These are phyloP conservation scores for Volvox reticuliferus DNA, from an alignment of 139 green algal species.

Conservation along the genomic window DNA sequence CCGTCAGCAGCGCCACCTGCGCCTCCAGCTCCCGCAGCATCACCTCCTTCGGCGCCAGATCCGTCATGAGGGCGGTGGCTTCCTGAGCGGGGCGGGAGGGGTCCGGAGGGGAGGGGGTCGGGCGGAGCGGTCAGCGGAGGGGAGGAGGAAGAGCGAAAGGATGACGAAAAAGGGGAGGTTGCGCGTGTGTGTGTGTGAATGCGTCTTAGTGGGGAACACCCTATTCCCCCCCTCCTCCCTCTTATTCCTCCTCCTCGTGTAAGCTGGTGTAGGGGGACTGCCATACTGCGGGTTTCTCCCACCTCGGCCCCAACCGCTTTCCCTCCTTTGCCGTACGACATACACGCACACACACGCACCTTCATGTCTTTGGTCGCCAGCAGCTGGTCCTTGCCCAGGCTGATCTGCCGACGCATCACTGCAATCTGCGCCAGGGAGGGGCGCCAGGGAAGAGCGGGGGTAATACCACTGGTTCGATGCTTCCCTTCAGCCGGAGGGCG, in stretches of 20 bases:
- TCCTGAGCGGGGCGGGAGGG: neutral
- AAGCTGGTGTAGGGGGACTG: too few relatives aligned
- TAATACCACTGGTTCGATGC: too few relatives aligned
- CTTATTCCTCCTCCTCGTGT: too few relatives aligned
- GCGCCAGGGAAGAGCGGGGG: neutral
- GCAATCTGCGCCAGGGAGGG: neutral
- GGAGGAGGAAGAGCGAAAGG: neutral
- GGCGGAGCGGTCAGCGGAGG: neutral
- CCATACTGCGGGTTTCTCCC: too few relatives aligned
- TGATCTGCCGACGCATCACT: conserved; percentile 15
- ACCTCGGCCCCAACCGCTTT: too few relatives aligned
- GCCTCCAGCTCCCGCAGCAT: conserved; percentile 44
- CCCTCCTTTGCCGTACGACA: too few relatives aligned
- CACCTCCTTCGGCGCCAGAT: conserved; percentile 47
- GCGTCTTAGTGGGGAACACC: too few relatives aligned
- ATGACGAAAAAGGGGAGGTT: too few relatives aligned
- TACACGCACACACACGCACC: neutral
- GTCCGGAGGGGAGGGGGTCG: too few relatives aligned
- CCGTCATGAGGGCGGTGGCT: conserved; percentile 41
- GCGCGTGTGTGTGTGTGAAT: too few relatives aligned
- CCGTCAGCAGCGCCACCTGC: conserved; percentile 48
- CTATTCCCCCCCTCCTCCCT: too few relatives aligned
- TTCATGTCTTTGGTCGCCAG: conserved; percentile 46
- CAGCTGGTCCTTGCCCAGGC: conserved; percentile 41
- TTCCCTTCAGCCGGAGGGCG: too few relatives aligned